Evolutionary conservation across 192 early-diverging fungal genomes (phyloP), one percentile per base, ranked within the genome.

Genomic region (Coemansia sp.): DNA sequence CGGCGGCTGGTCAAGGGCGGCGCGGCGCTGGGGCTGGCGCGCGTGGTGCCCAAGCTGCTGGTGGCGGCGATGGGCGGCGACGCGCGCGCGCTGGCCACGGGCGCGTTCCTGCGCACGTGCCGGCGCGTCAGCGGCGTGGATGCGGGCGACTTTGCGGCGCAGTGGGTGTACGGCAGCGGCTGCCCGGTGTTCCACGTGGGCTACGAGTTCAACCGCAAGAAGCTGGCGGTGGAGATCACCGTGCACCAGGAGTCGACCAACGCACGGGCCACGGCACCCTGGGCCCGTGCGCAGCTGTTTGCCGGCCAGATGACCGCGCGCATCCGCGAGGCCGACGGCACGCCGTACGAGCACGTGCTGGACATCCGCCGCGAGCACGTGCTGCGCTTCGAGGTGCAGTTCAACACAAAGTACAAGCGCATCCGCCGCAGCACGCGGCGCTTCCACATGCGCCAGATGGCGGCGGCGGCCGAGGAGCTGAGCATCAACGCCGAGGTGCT

Each of bases 401-500:
- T 95, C 67, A 93, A 97, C 69, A 95, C 94, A 12, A 97, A 97
- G 73, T 97, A 99, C 70, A 97, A 97, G 77, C 88, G 94, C 62
- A 93, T 95, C 56, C 81, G 89, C 11, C 81, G 91, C 28, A 89
- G 85, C 58, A 87, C 85, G 20, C 85, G 86, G 45, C 73, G 83
- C 43, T 87, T 87, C 65, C 80, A 85, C 41, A 81, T 81, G 50
- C 82, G 87, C 23, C 86, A 89, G 63, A 80, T 85, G 21, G 81
- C 84, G 11, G 83, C 84, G 0, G 84, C 85, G 7, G 83, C 79
- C 29, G 85, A 79, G 42, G 80, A 67, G 56, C 63, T 67, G 34
- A 83, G 70, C 61, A 61, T 70, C 58, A 56, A 65, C 25, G 68
- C 70, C 17, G 59, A 62, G 28, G 46, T 73, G 32, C 62, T 77